Evolutionary conservation across 2,329 filamentous ascomycete species (phyloP).

Genomic region (Tolypocladium endophyticum): DNA sequence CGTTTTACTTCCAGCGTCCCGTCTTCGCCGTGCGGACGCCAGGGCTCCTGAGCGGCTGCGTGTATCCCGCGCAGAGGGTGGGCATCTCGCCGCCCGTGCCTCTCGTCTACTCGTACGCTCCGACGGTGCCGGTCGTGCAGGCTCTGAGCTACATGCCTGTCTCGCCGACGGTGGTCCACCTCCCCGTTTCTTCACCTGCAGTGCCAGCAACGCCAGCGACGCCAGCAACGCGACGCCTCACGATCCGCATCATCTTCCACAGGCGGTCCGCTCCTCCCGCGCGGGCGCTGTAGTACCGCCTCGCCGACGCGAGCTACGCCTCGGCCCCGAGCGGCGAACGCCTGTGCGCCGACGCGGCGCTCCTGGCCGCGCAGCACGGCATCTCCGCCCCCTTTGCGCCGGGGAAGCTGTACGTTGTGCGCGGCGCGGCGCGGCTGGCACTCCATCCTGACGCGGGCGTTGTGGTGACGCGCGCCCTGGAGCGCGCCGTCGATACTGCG

Average conservation of each 20-base stretch:
- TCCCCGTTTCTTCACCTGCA: background rate
- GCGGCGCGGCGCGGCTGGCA: background rate
- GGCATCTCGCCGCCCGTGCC: background rate
- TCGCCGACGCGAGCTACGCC: background rate
- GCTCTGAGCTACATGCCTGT: background rate
- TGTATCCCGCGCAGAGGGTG: background rate
- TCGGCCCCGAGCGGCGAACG: background rate
- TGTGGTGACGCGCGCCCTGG: background rate
- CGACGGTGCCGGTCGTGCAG: background rate
- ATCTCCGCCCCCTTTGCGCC: background rate
- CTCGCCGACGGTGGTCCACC: background rate
- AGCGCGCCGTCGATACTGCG: background rate
- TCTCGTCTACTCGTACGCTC: background rate
- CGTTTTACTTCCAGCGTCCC: constrained; percentile 14
- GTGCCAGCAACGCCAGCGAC: background rate
- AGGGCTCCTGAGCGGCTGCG: background rate
- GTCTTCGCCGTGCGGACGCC: constrained; percentile 8
- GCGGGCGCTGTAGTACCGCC: background rate
- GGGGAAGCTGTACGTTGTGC: background rate
- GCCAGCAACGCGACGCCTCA: background rate
- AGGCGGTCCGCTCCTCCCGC: background rate
- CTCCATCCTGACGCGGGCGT: background rate
- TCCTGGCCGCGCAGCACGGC: background rate
- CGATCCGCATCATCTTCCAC: constrained; percentile 3
- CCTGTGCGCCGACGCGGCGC: background rate